A percentile compares a stretch with the other conserved stretches of the same genome.
Evolutionary conservation across 2,329 filamentous ascomycete species (phyloP).

Genomic region (Cytospora chrysosperma): DNA sequence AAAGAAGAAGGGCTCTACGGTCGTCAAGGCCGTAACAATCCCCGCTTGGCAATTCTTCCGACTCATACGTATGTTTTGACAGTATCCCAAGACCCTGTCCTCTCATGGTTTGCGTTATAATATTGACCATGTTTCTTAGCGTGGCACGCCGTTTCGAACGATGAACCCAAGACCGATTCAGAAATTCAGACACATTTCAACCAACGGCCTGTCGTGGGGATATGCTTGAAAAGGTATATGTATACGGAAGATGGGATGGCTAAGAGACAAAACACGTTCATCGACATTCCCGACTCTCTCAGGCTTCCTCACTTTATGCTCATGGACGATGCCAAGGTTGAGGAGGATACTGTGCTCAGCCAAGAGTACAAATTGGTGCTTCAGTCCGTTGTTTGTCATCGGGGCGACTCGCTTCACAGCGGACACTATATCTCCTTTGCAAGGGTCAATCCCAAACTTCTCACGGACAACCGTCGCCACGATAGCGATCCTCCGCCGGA

Average conservation of each 20-base stretch:
- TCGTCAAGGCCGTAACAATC: slow-evolving; percentile 82
- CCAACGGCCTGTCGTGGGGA: slow-evolving; percentile 80
- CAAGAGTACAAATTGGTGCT: slow-evolving; percentile 92
- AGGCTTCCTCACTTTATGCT: slow-evolving; percentile 87
- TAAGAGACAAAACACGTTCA: slow-evolving; percentile 72
- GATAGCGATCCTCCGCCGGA: slow-evolving; percentile 59
- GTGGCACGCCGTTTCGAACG: slow-evolving; percentile 70
- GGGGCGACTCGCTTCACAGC: slow-evolving; percentile 79
- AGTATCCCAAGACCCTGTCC: background rate
- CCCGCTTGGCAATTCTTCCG: slow-evolving; percentile 98
- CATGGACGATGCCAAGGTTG: slow-evolving; percentile 68
- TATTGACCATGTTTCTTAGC: slow-evolving; percentile 53
- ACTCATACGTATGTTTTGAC: slow-evolving; percentile 67
- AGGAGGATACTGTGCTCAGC: slow-evolving; percentile 62
- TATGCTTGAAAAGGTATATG: slow-evolving; percentile 88
- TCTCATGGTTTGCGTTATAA: background rate
- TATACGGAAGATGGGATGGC: slow-evolving; percentile 69
- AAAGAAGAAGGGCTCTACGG: slow-evolving; percentile 48
- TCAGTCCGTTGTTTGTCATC: slow-evolving; percentile 90
- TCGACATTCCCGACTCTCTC: slow-evolving; percentile 82
- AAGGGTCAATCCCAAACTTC: slow-evolving; percentile 64
- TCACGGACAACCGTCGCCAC: slow-evolving; percentile 59
- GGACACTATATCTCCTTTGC: slow-evolving; percentile 91
- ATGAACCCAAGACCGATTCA: slow-evolving; percentile 61
- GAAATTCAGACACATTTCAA: slow-evolving; percentile 90